These are phyloP conservation scores for Candida pseudocylindracea DNA, from an alignment of 1,139 yeast species.

Conservation along the genomic window DNA sequence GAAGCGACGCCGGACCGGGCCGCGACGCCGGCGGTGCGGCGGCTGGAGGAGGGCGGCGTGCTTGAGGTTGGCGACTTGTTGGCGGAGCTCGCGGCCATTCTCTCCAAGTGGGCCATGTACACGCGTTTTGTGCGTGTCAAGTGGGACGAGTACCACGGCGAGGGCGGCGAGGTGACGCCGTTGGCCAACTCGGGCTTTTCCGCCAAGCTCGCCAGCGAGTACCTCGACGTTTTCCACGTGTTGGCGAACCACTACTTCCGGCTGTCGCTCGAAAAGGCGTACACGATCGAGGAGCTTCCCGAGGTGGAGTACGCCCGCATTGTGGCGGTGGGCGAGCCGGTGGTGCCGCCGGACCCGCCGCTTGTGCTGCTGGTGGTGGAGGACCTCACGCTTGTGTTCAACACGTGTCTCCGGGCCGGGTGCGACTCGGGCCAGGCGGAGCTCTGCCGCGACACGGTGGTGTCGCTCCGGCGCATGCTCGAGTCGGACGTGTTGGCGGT, in stretches of 20 bases:
- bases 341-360: constrained; percentile 22
- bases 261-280: constrained; percentile 65
- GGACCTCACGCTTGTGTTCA: constrained; percentile 56
- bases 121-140: constrained; percentile 50
- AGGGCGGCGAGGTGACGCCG: constrained; percentile 12
- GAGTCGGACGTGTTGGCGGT: constrained; percentile 18
- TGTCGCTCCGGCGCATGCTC: constrained; percentile 10
- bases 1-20: constrained; percentile 3
- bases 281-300: constrained; percentile 61
- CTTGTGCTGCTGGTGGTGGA: constrained; percentile 75
- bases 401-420: constrained; percentile 36
- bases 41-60: constrained; percentile 16
- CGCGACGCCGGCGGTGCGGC: constrained; percentile 3
- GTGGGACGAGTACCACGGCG: constrained; percentile 7
- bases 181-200: constrained; percentile 38
- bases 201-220: constrained; percentile 27
- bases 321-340: too few relatives aligned
- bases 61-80: constrained; percentile 33
- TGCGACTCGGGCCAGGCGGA: constrained; percentile 37
- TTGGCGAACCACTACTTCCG: constrained; percentile 48
- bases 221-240: constrained; percentile 39
- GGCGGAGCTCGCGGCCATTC: constrained; percentile 49
- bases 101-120: constrained; percentile 78
- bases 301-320: constrained; percentile 7
- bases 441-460: constrained; percentile 27